phyloP scores from a whole-genome alignment of 345 rosid species.

The Pistacia integerrima region DNA sequence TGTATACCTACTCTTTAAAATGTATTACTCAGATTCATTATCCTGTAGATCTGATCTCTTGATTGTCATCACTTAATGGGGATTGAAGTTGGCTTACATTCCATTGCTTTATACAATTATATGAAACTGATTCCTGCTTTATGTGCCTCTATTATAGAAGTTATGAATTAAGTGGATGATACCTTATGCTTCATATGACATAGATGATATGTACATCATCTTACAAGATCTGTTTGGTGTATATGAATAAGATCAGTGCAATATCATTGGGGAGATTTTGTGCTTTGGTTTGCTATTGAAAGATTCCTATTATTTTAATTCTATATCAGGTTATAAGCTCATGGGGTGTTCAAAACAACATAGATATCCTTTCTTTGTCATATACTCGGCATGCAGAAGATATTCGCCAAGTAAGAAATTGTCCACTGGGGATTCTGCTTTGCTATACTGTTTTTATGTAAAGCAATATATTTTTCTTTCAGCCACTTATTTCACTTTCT shows the following conservation, averaged over 20 bases:
- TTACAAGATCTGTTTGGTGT: constrained; percentile 1
- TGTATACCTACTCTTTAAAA: neutral
- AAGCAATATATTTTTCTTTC: constrained; percentile 1
- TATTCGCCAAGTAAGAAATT: constrained; percentile 54
- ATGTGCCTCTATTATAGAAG: neutral
- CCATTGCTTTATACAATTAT: neutral
- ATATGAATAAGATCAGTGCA: neutral
- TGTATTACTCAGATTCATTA: neutral
- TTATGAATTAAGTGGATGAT: neutral
- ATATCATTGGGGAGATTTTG: neutral
- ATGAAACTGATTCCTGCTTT: neutral
- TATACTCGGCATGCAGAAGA: constrained; percentile 69
- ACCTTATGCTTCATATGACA: neutral
- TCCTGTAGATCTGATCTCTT: neutral
- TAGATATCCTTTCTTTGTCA: constrained; percentile 70
- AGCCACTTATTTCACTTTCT: neutral
- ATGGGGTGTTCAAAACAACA: constrained; percentile 69
- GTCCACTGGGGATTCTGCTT: constrained; percentile 1
- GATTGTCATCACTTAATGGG: neutral
- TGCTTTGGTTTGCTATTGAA: neutral
- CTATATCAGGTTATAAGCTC: constrained; percentile 59
- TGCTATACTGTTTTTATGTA: constrained; percentile 4
- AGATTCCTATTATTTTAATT: neutral
- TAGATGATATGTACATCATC: neutral
- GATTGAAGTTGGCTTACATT: neutral